A percentile compares a stretch with the other conserved stretches of the same genome.
Conservation (phyloP, 352 stramenopile genomes). For the Thalassiosira ordinaria region DNA sequence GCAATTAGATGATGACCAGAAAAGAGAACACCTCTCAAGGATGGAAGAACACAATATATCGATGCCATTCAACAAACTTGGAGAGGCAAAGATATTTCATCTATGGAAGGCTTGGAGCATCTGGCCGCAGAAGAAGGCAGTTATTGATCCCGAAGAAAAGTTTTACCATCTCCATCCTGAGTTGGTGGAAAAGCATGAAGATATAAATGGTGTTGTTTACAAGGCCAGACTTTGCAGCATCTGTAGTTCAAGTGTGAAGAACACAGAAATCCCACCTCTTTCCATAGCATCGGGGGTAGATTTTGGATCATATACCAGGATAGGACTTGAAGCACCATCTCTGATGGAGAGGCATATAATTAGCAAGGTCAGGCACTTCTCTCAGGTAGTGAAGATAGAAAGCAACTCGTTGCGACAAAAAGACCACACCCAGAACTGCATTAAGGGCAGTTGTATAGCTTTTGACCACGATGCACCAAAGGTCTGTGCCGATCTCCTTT, state of each 20-base stretch:
- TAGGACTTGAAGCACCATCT: neutral
- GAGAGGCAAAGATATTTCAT: neutral
- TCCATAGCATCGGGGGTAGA: constrained; percentile 21
- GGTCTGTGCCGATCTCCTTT: neutral
- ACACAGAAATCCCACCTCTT: neutral
- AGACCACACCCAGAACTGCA: neutral
- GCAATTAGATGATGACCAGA: constrained; percentile 7
- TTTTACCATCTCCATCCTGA: constrained; percentile 23
- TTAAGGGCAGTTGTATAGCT: constrained; percentile 6
- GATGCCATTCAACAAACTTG: neutral
- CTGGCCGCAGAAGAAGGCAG: constrained; percentile 4
- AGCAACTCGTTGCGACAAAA: constrained; percentile 1
- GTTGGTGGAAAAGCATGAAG: constrained; percentile 10
- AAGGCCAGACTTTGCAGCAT: neutral
- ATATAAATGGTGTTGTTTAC: neutral
- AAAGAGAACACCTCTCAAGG: neutral
- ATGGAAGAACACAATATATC: neutral
- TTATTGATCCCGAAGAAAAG: neutral
- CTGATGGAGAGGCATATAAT: constrained; percentile 6
- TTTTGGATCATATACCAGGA: neutral
- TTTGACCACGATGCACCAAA: constrained; percentile 12
- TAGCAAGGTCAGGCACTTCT: neutral
- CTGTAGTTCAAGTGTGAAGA: neutral
- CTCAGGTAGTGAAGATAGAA: constrained; percentile 4
- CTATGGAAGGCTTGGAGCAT: constrained; percentile 25